phyloP scores from a whole-genome alignment of 345 rosid species.

The Citrus sinensis region DNA sequence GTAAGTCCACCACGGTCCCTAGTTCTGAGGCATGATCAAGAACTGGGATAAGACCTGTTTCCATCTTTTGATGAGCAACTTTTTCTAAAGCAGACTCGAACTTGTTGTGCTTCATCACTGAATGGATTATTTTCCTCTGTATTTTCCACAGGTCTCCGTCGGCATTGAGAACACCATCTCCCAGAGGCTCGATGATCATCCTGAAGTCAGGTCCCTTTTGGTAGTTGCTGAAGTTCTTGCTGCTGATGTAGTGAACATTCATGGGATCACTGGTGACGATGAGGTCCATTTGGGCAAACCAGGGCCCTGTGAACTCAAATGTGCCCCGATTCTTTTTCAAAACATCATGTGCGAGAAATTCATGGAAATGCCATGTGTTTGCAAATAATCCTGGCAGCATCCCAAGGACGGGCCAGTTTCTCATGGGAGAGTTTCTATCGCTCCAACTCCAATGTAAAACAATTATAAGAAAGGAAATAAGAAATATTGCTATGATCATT shows the following conservation, averaged over 20 bases:
- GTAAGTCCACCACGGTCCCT: conserved; percentile 17
- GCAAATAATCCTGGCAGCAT: conserved; percentile 15
- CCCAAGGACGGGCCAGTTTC: conserved; percentile 20
- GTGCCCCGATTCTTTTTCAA: conserved; percentile 8
- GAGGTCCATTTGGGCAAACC: conserved; percentile 12
- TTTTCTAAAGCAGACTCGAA: neutral
- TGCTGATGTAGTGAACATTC: conserved; percentile 6
- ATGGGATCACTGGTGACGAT: conserved; percentile 7
- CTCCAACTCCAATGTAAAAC: neutral
- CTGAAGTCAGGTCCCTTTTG: neutral
- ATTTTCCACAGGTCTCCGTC: conserved; percentile 6
- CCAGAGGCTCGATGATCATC: too few relatives aligned
- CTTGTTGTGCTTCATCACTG: neutral
- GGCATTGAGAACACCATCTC: too few relatives aligned
- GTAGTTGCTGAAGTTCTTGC: conserved; percentile 18
- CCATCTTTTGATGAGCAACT: neutral
- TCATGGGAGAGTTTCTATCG: neutral
- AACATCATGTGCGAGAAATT: neutral
- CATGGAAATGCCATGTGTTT: neutral
- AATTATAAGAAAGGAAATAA: neutral
- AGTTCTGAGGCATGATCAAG: neutral
- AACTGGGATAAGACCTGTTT: conserved; percentile 3
- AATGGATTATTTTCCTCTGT: conserved; percentile 8
- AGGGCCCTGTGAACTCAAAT: conserved; percentile 21
- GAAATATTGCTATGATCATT: neutral